These are phyloP conservation scores for Phlegmacium glaucopus DNA, from an alignment of 768 basidiomycete genomes.

Conservation along the genomic window DNA sequence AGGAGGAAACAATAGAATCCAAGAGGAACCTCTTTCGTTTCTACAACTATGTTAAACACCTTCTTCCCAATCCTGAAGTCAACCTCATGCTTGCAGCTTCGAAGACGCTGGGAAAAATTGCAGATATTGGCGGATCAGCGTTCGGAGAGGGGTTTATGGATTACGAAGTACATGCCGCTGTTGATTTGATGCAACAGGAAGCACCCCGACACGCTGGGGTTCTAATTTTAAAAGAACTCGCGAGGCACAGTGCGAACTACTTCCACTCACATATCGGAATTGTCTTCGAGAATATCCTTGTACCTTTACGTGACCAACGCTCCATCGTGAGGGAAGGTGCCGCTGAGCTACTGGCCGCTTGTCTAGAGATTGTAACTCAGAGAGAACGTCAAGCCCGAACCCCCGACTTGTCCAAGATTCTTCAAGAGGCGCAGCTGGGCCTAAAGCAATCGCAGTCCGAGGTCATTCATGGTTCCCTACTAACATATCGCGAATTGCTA, in stretches of 20 bases:
- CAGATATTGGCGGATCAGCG: constrained; percentile 74
- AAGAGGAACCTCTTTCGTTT: constrained; percentile 81
- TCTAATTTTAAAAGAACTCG: constrained; percentile 90
- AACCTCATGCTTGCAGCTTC: constrained; percentile 94
- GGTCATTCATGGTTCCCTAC: constrained; percentile 86
- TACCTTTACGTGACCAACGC: constrained; percentile 84
- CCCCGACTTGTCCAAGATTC: constrained; percentile 74
- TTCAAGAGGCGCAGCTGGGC: constrained; percentile 83
- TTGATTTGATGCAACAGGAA: constrained; percentile 79
- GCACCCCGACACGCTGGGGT: constrained; percentile 90
- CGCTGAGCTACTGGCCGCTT: constrained; percentile 89
- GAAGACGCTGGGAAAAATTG: constrained; percentile 88
- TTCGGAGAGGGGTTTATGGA: constrained; percentile 91
- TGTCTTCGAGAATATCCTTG: constrained; percentile 91
- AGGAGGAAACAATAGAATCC: constrained; percentile 79
- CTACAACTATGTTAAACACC: constrained; percentile 89
- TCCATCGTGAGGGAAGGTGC: constrained; percentile 91
- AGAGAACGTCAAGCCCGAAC: constrained; percentile 66
- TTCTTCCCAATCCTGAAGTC: constrained; percentile 88
- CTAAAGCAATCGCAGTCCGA: constrained; percentile 80
- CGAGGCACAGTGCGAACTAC: constrained; percentile 80
- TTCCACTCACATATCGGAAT: constrained; percentile 86
- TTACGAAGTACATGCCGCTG: constrained; percentile 80
- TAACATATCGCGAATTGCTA: constrained; percentile 88
- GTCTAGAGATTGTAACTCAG: constrained; percentile 80